Base-by-base conservation (phyloP, 257 asterid species). In the Pogostemon cablin region DNA sequence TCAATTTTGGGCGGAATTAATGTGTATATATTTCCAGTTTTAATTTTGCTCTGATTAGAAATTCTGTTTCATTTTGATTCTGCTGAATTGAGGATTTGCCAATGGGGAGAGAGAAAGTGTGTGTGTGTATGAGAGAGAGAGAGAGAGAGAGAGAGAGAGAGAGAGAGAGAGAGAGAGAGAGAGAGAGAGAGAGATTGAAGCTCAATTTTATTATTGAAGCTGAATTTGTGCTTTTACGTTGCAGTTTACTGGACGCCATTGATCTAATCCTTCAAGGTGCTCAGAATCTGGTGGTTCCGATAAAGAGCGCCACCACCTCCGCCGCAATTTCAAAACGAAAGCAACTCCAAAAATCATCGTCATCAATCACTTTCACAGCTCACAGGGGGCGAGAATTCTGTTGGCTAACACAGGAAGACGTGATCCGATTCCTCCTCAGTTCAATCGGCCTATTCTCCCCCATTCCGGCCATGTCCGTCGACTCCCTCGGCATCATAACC, bases 371-470 rank as follows among this genome's bases (percentile, higher is more conserved):
- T 43, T 54, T 79, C 32, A 83, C 91, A 2, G 56, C 53, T 50
- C 96, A 89, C 85, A 78, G 81, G 48, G 97, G 93, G 73, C 82
- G 71, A 3, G 86, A 91, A 75, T 91, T 87, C 79, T 91, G 97
- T 66, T 91, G 96, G 97, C 48, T 91, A 60, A 86, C 96, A 4
- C 95, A 87, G 67, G 97, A 91, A 77, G 97, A 91, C 34, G 79
- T 91, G 55, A 72, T 91, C 63, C 55, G 93, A 55, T 91, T 86
- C 65, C 86, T 91, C 44, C 85, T 89, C 35, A 79, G 88, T 77
- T 87, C 96, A 2, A 87, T 91, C 15, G 90, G 93, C 62, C 80
- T 86, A 2, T 87, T 91, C 81, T 87, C 96, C 5, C 83, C 90
- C 0, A 71, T 87, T 7, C 81, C 91, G 5, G 72, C 93, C n/a